Evolutionary conservation across 768 basidiomycete genomes (phyloP).

Genomic region (Holtermannia corniformis): DNA sequence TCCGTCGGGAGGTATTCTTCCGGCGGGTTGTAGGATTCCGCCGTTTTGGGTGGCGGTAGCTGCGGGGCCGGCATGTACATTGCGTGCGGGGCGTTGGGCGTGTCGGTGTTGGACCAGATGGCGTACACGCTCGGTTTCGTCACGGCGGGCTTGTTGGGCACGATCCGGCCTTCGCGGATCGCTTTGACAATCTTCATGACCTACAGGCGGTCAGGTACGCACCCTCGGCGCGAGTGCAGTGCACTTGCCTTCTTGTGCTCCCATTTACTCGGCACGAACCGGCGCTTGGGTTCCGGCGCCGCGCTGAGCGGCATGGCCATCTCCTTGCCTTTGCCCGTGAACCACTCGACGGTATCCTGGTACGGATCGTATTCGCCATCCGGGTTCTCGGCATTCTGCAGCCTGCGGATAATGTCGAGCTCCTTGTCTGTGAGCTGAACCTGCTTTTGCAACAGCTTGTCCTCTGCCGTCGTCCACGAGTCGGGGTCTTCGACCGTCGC

Average conservation of each 20-base stretch:
- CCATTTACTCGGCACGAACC: conserved; percentile 98
- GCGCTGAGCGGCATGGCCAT: conserved; percentile 86
- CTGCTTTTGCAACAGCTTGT: conserved; percentile 74
- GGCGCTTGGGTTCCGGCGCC: conserved; percentile 87
- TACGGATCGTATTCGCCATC: conserved; percentile 86
- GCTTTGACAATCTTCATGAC: conserved; percentile 99
- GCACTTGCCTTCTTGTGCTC: conserved; percentile 83
- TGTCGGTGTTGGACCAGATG: conserved; percentile 68
- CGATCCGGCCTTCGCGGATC: conserved; percentile 87
- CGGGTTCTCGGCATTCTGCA: conserved; percentile 86
- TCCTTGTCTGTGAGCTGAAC: conserved; percentile 81
- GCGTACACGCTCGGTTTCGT: conserved; percentile 60
- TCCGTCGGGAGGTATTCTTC: conserved; percentile 87
- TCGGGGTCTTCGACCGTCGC: conserved; percentile 83
- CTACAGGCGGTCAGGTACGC: conserved; percentile 45
- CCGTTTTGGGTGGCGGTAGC: conserved; percentile 72
- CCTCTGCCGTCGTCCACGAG: conserved; percentile 87
- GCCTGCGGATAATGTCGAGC: conserved; percentile 81
- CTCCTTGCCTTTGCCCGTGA: conserved; percentile 89
- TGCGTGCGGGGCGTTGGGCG: conserved; percentile 55
- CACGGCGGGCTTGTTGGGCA: conserved; percentile 78
- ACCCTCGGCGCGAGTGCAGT: not conserved
- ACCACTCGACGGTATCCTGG: conserved; percentile 90
- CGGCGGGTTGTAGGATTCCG: conserved; percentile 98
- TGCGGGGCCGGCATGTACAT: conserved; percentile 93